Percentiles rank a stretch among this genome's conserved stretches.
Evolutionary conservation across 768 basidiomycete genomes (phyloP).

Genomic region (Suillus subaureus): DNA sequence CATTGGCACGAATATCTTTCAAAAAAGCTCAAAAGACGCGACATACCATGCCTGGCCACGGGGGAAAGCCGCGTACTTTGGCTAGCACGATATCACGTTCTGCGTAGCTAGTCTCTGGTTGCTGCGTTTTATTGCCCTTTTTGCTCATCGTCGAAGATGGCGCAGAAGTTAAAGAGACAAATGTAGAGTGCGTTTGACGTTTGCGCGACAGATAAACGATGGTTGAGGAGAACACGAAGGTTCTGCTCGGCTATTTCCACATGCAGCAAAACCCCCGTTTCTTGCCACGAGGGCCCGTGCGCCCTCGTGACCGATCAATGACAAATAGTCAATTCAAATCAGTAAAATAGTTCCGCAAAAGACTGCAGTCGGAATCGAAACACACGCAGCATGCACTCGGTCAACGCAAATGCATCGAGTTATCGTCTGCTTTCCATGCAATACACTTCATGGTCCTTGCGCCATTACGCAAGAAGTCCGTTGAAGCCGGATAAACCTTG

Average conservation of each 20-base stretch:
- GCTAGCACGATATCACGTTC: conserved; percentile 86
- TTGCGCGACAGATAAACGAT: conserved; percentile 41
- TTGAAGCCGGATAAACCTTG: conserved; percentile 15
- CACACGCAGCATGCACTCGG: conserved; percentile 30
- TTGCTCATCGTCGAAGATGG: conserved; percentile 44
- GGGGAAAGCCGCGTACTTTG: conserved; percentile 91
- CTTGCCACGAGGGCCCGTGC: conserved; percentile 44
- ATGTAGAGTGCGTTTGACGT: conserved; percentile 19
- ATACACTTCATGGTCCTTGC: background rate
- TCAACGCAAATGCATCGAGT: conserved; percentile 8
- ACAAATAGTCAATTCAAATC: conserved; percentile 24
- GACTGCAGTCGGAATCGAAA: conserved; percentile 32
- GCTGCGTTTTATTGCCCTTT: conserved; percentile 47
- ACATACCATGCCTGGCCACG: conserved; percentile 95
- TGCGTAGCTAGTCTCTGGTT: conserved; percentile 54
- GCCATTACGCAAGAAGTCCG: background rate
- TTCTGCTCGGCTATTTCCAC: conserved; percentile 43
- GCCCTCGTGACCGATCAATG: conserved; percentile 29
- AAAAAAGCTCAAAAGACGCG: conserved; percentile 21
- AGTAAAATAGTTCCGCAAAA: conserved; percentile 34
- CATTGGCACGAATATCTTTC: conserved; percentile 16
- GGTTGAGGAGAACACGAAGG: conserved; percentile 43
- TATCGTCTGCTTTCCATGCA: background rate
- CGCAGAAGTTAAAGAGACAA: conserved; percentile 18
- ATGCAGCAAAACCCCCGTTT: conserved; percentile 39